A percentile compares a stretch with the other conserved stretches of the same genome.
phyloP scores from a whole-genome alignment of 345 rosid species.

The Eucalyptus rudis region DNA sequence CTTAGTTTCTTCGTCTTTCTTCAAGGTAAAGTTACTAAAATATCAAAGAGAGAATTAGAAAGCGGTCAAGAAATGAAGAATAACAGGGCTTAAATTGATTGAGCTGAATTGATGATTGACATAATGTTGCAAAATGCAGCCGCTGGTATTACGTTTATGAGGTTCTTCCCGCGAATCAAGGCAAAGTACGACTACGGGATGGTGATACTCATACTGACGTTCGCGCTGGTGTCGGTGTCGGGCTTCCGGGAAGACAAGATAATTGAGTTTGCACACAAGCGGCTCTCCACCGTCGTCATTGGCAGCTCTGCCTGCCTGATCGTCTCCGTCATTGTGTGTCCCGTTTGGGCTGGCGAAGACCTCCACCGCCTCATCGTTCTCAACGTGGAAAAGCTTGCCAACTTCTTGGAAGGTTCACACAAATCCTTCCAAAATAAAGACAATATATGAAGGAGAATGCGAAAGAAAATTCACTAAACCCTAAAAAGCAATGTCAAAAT shows the following conservation, averaged over 20 bases:
- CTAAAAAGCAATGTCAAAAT: neutral
- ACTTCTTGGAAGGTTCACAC: constrained; percentile 37
- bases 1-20: constrained; percentile 50
- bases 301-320: constrained; percentile 34
- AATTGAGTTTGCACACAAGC: constrained; percentile 27
- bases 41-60: neutral
- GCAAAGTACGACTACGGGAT: neutral
- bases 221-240: constrained; percentile 55
- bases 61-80: neutral
- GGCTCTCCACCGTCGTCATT: constrained; percentile 52
- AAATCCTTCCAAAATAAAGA: neutral
- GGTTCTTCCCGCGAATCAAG: constrained; percentile 67
- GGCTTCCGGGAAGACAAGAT: constrained; percentile 50
- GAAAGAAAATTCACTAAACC: neutral
- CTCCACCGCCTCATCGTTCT: constrained; percentile 33
- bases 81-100: neutral
- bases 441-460: neutral
- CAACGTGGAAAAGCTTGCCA: constrained; percentile 44
- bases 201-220: constrained; percentile 26
- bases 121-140: constrained; percentile 20
- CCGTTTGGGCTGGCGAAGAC: constrained; percentile 66
- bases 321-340: constrained; percentile 36
- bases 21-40: constrained; percentile 14
- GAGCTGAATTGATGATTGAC: neutral
- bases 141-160: constrained; percentile 36